Evolutionary conservation across 257 asterid genomes (phyloP).

Genomic region (Solanum okadae): DNA sequence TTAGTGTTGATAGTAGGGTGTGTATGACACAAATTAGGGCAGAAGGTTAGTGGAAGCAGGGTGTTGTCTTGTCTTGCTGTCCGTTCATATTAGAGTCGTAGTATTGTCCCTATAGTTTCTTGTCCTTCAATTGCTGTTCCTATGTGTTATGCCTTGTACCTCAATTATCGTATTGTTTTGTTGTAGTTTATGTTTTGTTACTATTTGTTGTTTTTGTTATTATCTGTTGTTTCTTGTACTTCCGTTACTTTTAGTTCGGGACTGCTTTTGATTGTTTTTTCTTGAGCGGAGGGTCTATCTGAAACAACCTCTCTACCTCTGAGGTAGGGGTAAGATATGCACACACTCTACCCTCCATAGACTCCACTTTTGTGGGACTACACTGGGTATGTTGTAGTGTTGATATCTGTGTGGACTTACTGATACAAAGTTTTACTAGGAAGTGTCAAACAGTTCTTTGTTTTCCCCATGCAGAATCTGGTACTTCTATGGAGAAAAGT

Average conservation of each 20-base stretch:
- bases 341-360: neutral
- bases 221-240: neutral
- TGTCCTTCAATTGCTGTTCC: neutral
- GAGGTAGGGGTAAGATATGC: neutral
- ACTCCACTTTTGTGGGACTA: neutral
- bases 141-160: neutral
- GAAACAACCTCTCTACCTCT: neutral
- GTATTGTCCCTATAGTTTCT: neutral
- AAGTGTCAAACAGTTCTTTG: neutral
- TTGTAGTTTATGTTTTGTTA: neutral
- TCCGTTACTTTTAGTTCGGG: neutral
- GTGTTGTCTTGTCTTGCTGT: neutral
- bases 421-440: neutral
- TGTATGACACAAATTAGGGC: neutral
- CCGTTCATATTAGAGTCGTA: neutral
- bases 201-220: neutral
- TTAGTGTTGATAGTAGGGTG: neutral
- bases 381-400: neutral
- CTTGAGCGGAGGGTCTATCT: neutral
- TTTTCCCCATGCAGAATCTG: slow-evolving; percentile 12
- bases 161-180: neutral
- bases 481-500: neutral
- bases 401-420: neutral
- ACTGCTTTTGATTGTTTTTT: neutral
- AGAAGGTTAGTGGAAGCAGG: neutral